Evolutionary conservation across 176 grass and related monocot genomes (phyloP).

Genomic region (Oryza nivara): DNA sequence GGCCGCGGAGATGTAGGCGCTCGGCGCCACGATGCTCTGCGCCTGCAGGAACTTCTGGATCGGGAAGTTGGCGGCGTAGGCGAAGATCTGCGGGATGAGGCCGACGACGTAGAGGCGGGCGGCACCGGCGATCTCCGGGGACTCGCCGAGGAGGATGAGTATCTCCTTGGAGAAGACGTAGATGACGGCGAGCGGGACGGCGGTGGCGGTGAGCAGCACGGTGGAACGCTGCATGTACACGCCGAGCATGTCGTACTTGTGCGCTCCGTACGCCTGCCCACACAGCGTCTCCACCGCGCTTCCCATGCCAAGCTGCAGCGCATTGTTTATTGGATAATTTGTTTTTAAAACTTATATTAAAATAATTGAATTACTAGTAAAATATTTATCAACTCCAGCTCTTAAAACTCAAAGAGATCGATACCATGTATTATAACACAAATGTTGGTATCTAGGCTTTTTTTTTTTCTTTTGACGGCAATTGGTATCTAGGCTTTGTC

Average conservation of each 20-base stretch:
- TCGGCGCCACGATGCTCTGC: conserved; percentile 53
- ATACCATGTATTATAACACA: no score
- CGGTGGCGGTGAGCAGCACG: conserved; percentile 45
- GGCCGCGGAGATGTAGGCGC: conserved; percentile 45
- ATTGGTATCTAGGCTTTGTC: no score
- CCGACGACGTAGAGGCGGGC: conserved; percentile 48
- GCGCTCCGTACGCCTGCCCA: conserved; percentile 62
- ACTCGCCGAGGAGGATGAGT: conserved; percentile 47
- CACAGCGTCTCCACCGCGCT: conserved; percentile 77
- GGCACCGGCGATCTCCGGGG: conserved; percentile 43
- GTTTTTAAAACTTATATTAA: no score
- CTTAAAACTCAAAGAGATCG: no score
- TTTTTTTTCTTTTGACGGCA: no score
- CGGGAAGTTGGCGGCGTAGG: conserved; percentile 53
- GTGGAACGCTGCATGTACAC: conserved; percentile 70
- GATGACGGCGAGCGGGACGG: conserved; percentile 45
- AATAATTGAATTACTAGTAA: no score
- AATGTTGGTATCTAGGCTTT: no score
- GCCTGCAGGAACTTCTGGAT: conserved; percentile 63
- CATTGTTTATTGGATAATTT: no score
- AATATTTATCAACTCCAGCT: no score
- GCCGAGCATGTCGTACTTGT: conserved; percentile 64
- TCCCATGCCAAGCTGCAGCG: conserved; percentile 64
- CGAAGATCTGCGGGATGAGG: conserved; percentile 59
- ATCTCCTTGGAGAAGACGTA: conserved; percentile 47